Percentiles rank a stretch among this genome's conserved stretches.
These are phyloP conservation scores for Capsella bursapastoris DNA, from an alignment of 345 rosid species.

Conservation along the genomic window DNA sequence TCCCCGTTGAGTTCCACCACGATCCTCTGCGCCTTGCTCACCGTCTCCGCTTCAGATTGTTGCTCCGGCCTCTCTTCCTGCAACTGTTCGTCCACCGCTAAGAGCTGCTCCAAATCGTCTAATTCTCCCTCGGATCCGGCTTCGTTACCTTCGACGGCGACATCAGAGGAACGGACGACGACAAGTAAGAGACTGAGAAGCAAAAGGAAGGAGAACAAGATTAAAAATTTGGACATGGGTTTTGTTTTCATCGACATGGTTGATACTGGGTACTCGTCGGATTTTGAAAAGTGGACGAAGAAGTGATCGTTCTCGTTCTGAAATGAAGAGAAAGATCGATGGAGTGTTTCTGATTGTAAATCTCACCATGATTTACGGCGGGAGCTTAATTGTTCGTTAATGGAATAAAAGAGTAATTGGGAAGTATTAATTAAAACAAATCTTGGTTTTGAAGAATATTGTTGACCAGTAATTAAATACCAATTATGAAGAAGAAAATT, in stretches of 20 bases:
- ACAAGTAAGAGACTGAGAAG: slow-evolving; percentile 46
- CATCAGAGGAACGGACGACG: slow-evolving; percentile 45
- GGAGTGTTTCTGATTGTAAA: background rate
- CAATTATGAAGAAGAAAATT: too few relatives aligned
- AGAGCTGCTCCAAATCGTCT: slow-evolving; percentile 60
- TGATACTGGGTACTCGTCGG: slow-evolving; percentile 11
- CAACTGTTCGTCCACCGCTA: slow-evolving; percentile 67
- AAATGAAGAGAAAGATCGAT: slow-evolving; percentile 21
- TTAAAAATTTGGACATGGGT: slow-evolving; percentile 53
- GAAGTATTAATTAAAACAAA: background rate
- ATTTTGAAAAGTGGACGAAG: slow-evolving; percentile 23
- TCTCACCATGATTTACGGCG: slow-evolving; percentile 34
- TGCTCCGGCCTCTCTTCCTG: slow-evolving; percentile 48
- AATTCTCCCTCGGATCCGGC: slow-evolving; percentile 38
- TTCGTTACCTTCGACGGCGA: slow-evolving; percentile 33
- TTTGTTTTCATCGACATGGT: slow-evolving; percentile 37
- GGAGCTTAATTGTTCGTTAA: background rate
- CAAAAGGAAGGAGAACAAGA: slow-evolving; percentile 47
- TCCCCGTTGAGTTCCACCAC: slow-evolving; percentile 75
- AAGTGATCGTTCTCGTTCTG: slow-evolving; percentile 2
- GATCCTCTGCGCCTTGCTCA: slow-evolving; percentile 82
- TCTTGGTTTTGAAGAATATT: background rate
- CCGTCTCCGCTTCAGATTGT: slow-evolving; percentile 68
- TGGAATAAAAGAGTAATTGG: slow-evolving; percentile 31
- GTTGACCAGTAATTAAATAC: too few relatives aligned